Percentiles rank a stretch among this genome's conserved stretches.
Conservation (phyloP, 495 filamentous ascomycete genomes). For the Paragyromitra xinjiangensis region DNA sequence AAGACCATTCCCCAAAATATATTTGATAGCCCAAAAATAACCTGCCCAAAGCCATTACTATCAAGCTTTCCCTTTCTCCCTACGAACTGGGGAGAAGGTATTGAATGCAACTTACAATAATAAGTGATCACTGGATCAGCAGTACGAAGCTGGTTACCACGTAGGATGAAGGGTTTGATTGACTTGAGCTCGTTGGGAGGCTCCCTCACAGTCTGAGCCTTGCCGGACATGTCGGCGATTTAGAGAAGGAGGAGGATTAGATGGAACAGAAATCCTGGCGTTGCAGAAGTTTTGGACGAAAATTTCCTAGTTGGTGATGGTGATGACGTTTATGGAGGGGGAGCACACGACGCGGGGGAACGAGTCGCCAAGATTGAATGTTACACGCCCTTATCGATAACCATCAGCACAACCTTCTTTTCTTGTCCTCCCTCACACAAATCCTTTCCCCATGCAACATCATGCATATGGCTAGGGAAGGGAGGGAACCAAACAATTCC, state of each 20-base stretch:
- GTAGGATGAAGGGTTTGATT: slow-evolving; percentile 77
- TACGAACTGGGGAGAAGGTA: not conserved
- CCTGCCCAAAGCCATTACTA: slow-evolving; percentile 63
- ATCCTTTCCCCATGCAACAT: not conserved
- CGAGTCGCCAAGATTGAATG: not conserved
- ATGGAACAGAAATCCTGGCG: not conserved
- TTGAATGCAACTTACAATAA: slow-evolving; percentile 76
- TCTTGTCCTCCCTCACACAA: not conserved
- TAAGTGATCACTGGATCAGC: slow-evolving; percentile 88
- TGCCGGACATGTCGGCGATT: slow-evolving; percentile 29
- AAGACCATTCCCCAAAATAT: slow-evolving; percentile 81
- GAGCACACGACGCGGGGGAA: not conserved
- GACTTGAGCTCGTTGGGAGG: slow-evolving; percentile 79
- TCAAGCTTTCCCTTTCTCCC: not conserved
- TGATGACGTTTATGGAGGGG: slow-evolving; percentile 22
- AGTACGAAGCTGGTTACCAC: slow-evolving; percentile 84
- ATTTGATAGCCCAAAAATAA: slow-evolving; percentile 91
- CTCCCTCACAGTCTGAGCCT: slow-evolving; percentile 39
- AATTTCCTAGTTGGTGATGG: not conserved
- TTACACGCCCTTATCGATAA: slow-evolving; percentile 28
- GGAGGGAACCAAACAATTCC: not conserved
- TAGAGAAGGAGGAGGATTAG: not conserved
- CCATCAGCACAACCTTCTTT: not conserved
- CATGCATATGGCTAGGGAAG: not conserved
- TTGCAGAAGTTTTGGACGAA: not conserved